These are phyloP conservation scores for Pleurotus djamor DNA, from an alignment of 768 basidiomycete genomes.

Conservation along the genomic window DNA sequence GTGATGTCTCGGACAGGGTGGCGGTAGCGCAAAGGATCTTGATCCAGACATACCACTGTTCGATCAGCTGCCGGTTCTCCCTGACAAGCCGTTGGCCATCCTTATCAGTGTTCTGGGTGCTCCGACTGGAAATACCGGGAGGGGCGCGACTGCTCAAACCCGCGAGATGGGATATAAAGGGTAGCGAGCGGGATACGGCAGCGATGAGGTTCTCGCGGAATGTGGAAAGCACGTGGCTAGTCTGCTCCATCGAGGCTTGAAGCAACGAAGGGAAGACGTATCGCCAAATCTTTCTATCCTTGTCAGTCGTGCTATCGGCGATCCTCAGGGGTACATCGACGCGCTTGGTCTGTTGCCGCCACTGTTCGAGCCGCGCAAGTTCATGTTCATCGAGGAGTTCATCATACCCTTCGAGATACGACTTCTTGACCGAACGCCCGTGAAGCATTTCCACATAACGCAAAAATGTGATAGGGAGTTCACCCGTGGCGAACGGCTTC, in stretches of 20 bases:
- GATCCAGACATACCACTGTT: slow-evolving; percentile 85
- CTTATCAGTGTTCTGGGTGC: slow-evolving; percentile 37
- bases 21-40: slow-evolving; percentile 86
- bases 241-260: slow-evolving; percentile 49
- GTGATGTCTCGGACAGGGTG: slow-evolving; percentile 54
- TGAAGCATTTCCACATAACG: slow-evolving; percentile 54
- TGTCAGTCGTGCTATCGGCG: slow-evolving; percentile 66
- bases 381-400: slow-evolving; percentile 65
- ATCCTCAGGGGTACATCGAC: slow-evolving; percentile 62
- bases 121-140: slow-evolving; percentile 39
- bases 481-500: slow-evolving; percentile 22
- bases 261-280: slow-evolving; percentile 69
- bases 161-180: slow-evolving; percentile 68
- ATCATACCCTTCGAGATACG: slow-evolving; percentile 59
- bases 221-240: slow-evolving; percentile 38
- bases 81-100: slow-evolving; percentile 50
- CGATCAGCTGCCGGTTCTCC: slow-evolving; percentile 58
- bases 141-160: slow-evolving; percentile 62
- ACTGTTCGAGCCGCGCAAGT: slow-evolving; percentile 60
- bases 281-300: slow-evolving; percentile 74
- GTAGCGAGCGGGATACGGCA: slow-evolving; percentile 68
- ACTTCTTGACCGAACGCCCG: slow-evolving; percentile 39
- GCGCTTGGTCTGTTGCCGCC: slow-evolving; percentile 51
- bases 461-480: slow-evolving; percentile 23
- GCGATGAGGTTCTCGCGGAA: slow-evolving; percentile 70